Evolutionary conservation across 768 basidiomycete species (phyloP), one percentile per base, ranked within the genome.

Genomic region (Naganishia onofrii): DNA sequence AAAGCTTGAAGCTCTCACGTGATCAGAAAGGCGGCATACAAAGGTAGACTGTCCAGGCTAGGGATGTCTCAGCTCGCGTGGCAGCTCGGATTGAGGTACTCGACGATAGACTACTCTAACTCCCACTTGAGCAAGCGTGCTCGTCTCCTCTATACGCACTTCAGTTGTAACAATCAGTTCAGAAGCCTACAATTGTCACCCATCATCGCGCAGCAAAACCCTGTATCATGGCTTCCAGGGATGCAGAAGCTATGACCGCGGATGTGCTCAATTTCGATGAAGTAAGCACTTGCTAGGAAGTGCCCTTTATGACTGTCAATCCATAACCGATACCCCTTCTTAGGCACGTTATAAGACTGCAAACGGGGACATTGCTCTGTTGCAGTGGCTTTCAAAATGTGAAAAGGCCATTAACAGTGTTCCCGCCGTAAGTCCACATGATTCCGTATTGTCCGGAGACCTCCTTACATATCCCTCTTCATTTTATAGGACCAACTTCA

Each of bases 351-450:
- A 75, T 70, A 72, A 73, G 28, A 74, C 74, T 26, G 77, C 77
- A n/a, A 76, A 75, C 13, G 70, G 68, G 32, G 79, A 80, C 63
- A 68, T 80, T 19, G 72, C 70, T 29, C 70, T 80, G 17, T 67
- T 80, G 9, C 75, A 79, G 19, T 79, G 77, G 76, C 69, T 80
- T 0, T 55, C 75, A 21, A 73, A 73, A 23, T 77, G 75, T 3
- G 78, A 80, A 67, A 74, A 77, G 67, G 75, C 78, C 12, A 80
- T 80, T 15, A 73, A 77, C 57, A 28, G 68, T 10, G 57, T 78
- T 0, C 58, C 71, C 3, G 32, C 71, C 21, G 75, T 75, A 29
- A 69, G 76, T 57, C 19, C 1, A 38, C 29, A n/a, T 51, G 48
- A 23, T 29, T 34, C 2, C 6, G 57, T 15, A 21, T 38, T 8